These are phyloP conservation scores for Cenococcum geophilum DNA, from an alignment of 495 filamentous ascomycete species.

Conservation along the genomic window DNA sequence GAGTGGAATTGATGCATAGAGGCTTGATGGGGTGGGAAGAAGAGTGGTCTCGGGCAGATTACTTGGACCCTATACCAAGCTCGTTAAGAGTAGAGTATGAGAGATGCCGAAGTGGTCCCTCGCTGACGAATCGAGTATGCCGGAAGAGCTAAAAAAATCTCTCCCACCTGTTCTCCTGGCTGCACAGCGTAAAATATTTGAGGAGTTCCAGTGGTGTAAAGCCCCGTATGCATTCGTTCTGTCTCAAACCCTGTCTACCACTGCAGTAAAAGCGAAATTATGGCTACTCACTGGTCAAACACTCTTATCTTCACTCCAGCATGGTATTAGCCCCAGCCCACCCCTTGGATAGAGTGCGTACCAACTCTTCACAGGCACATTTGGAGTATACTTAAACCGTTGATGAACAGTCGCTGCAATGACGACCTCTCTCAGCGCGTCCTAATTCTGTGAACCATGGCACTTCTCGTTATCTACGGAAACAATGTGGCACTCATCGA, in stretches of 20 bases:
- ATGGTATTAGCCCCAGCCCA: constrained; percentile 20
- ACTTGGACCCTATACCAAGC: too few species aligned
- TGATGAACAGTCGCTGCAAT: constrained; percentile 49
- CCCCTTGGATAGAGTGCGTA: not conserved
- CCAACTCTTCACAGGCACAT: constrained; percentile 33
- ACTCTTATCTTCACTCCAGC: constrained; percentile 41
- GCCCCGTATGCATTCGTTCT: too few species aligned
- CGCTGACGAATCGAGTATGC: too few species aligned
- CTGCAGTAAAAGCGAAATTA: too few species aligned
- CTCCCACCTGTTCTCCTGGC: too few species aligned
- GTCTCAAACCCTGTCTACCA: too few species aligned
- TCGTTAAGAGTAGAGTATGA: too few species aligned
- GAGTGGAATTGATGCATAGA: not conserved
- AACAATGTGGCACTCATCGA: constrained; percentile 45
- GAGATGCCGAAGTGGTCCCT: too few species aligned
- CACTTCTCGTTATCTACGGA: constrained; percentile 43
- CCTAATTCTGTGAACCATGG: constrained; percentile 47
- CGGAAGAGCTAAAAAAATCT: too few species aligned
- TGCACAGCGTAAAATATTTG: too few species aligned
- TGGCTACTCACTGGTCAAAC: constrained; percentile 7
- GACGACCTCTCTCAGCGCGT: constrained; percentile 46
- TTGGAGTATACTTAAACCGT: constrained; percentile 45
- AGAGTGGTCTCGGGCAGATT: too few species aligned
- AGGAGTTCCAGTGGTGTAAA: too few species aligned
- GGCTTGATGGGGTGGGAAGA: not conserved